Evolutionary conservation across 192 early-diverging fungal genomes (phyloP).

Genomic region (Oehlia diaphana): DNA sequence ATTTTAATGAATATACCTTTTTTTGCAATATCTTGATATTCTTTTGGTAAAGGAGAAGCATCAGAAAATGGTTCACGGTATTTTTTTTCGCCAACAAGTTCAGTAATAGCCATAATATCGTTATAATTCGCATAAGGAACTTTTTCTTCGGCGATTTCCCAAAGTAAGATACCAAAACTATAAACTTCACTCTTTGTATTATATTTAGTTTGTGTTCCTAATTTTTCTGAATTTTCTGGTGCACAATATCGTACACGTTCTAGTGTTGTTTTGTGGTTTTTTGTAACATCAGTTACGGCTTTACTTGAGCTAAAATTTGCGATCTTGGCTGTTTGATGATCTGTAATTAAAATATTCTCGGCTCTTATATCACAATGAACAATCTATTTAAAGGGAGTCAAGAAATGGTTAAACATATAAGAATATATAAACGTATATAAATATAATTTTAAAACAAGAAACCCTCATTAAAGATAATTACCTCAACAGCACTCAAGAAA

Average conservation of each 20-base stretch:
- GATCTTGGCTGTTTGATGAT: slow-evolving; percentile 26
- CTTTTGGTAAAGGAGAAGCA: no score
- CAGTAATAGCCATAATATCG: neutral
- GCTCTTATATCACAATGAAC: slow-evolving; percentile 31
- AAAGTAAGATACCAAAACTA: slow-evolving; percentile 20
- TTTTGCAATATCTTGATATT: no score
- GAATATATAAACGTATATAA: no score
- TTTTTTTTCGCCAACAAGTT: no score
- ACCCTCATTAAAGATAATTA: no score
- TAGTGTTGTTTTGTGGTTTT: neutral
- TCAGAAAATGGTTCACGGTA: no score
- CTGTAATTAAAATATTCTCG: slow-evolving; percentile 19
- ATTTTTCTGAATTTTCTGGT: slow-evolving; percentile 7
- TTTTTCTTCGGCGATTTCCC: slow-evolving; percentile 12
- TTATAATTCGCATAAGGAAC: neutral
- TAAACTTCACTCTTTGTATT: slow-evolving; percentile 21
- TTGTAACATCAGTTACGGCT: neutral
- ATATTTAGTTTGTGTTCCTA: neutral
- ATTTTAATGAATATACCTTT: no score
- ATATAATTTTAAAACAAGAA: no score
- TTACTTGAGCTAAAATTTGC: slow-evolving; percentile 39
- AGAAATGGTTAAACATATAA: no score
- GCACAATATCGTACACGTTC: slow-evolving; percentile 17
- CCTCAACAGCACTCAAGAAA: slow-evolving; percentile 38
- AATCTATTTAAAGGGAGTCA: neutral